phyloP scores from a whole-genome alignment of 1,139 yeast genomes.

The Williopsis jadinii region DNA sequence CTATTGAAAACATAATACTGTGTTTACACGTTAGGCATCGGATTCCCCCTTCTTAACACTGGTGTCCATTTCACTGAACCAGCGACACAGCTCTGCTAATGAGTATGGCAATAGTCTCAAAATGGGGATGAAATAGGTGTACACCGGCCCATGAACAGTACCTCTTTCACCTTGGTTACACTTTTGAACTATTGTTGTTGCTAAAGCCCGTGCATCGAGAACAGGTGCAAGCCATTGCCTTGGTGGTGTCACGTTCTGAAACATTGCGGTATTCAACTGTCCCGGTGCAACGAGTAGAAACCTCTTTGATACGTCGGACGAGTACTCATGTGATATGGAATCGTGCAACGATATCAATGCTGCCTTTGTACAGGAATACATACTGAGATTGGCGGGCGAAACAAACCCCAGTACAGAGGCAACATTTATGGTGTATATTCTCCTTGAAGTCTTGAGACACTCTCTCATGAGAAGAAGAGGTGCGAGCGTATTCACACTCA shows the following conservation, averaged over 20 bases:
- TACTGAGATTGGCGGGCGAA: slow-evolving; percentile 61
- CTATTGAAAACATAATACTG: too few species aligned
- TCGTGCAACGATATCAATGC: slow-evolving; percentile 55
- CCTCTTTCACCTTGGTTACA: slow-evolving; percentile 47
- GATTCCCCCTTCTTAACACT: slow-evolving; percentile 7
- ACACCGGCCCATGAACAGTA: slow-evolving; percentile 47
- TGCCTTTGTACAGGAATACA: slow-evolving; percentile 63
- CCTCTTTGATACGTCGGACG: slow-evolving; percentile 24
- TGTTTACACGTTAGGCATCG: too few species aligned
- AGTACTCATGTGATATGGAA: slow-evolving; percentile 44
- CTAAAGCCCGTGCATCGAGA: slow-evolving; percentile 37
- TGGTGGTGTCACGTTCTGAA: slow-evolving; percentile 53
- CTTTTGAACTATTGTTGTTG: slow-evolving; percentile 34
- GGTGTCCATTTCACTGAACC: slow-evolving; percentile 47
- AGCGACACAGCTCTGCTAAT: slow-evolving; percentile 39
- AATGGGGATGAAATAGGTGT: slow-evolving; percentile 50
- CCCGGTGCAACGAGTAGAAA: slow-evolving; percentile 57
- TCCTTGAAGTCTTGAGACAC: slow-evolving; percentile 28
- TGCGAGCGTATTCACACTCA: slow-evolving; percentile 52
- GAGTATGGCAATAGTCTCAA: slow-evolving; percentile 46
- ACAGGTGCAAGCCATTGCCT: slow-evolving; percentile 59
- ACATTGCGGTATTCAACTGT: slow-evolving; percentile 58
- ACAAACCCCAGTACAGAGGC: slow-evolving; percentile 66
- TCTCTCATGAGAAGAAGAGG: slow-evolving; percentile 44
- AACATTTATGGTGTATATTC: slow-evolving; percentile 52